These are phyloP conservation scores for Leptographium lundbergii DNA, from an alignment of 2,329 filamentous ascomycete genomes.

Conservation along the genomic window DNA sequence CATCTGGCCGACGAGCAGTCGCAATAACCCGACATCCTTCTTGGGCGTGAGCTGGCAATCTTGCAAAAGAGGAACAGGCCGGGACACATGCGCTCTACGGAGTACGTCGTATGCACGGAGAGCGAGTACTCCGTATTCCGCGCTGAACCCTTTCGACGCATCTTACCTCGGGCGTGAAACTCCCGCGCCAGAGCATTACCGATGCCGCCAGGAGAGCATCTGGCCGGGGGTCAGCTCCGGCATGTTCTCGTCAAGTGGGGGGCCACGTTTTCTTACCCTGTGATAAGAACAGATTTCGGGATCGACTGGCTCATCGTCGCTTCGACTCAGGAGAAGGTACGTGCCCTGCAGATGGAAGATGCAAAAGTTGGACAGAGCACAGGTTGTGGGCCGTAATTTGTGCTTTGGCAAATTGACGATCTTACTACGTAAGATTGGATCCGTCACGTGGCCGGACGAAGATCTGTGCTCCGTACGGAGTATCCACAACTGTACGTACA, in stretches of 20 bases:
- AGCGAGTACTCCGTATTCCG: too few relatives aligned
- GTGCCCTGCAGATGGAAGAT: not conserved
- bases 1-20: slow-evolving; percentile 23
- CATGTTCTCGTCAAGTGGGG: not conserved
- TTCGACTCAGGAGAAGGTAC: not conserved
- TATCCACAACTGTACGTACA: not conserved
- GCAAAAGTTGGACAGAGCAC: not conserved
- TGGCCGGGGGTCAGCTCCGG: not conserved
- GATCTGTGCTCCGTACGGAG: too few relatives aligned
- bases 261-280: not conserved
- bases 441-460: not conserved
- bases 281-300: not conserved
- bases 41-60: not conserved
- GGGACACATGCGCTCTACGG: too few relatives aligned
- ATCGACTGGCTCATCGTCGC: not conserved
- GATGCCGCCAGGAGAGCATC: slow-evolving; percentile 20
- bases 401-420: not conserved
- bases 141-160: too few relatives aligned
- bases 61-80: too few relatives aligned
- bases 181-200: slow-evolving; percentile 19
- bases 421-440: not conserved
- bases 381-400: not conserved
- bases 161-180: slow-evolving; percentile 16
- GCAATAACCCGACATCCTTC: slow-evolving; percentile 27
- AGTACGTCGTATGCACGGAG: too few relatives aligned